Evolutionary conservation across 192 early-diverging fungal genomes (phyloP).

Genomic region (Entrophospora sp.): DNA sequence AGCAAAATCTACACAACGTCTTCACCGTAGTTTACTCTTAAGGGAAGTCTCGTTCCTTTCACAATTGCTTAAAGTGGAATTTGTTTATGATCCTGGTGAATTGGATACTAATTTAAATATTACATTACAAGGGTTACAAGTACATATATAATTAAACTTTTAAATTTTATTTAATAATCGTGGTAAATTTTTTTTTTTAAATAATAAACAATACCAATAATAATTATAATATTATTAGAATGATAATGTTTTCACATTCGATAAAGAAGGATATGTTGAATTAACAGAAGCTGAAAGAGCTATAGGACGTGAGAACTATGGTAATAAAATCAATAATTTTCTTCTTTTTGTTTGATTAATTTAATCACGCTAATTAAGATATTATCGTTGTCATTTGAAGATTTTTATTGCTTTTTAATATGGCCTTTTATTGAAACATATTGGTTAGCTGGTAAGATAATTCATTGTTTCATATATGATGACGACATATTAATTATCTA

Average conservation of each 20-base stretch:
- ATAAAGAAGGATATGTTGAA: conserved; percentile 39
- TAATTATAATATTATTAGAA: conserved; percentile 18
- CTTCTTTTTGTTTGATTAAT: neutral
- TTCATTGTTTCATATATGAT: conserved; percentile 25
- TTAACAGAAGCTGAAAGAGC: conserved; percentile 42
- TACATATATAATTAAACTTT: conserved; percentile 6
- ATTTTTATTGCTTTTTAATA: conserved; percentile 74
- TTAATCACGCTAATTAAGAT: neutral
- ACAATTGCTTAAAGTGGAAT: conserved; percentile 67
- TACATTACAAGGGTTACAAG: conserved; percentile 50
- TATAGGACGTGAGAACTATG: conserved; percentile 54
- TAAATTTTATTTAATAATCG: neutral
- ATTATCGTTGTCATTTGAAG: conserved; percentile 25
- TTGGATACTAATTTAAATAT: conserved; percentile 53
- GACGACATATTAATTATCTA: no score
- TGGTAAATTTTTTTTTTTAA: neutral
- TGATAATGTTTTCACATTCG: conserved; percentile 40
- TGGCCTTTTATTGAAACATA: conserved; percentile 89
- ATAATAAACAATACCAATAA: neutral
- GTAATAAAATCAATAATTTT: no score
- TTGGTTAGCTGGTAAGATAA: conserved; percentile 62
- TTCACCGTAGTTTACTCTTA: conserved; percentile 44
- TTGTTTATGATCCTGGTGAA: conserved; percentile 71
- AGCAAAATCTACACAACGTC: conserved; percentile 55
- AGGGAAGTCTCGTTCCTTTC: conserved; percentile 66